Conservation (phyloP, 2,329 filamentous ascomycete species). For the Coleophoma eucalyptorum region DNA sequence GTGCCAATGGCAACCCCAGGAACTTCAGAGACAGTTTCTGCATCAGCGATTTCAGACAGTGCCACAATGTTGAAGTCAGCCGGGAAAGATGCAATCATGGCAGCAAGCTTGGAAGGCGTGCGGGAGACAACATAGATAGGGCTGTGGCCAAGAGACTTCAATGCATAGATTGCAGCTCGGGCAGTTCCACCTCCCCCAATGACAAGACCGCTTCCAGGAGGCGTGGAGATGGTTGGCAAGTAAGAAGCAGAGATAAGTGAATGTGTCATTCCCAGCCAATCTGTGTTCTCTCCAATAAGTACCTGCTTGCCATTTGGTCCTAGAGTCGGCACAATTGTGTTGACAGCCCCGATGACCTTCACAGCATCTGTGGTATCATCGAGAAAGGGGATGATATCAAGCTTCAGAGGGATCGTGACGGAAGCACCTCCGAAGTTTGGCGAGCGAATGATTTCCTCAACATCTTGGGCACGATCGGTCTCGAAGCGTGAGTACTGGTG, state of each 20-base stretch:
- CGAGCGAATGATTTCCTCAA: slow-evolving; percentile 62
- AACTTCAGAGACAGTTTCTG: slow-evolving; percentile 43
- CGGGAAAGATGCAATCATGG: slow-evolving; percentile 71
- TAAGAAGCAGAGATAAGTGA: slow-evolving; percentile 47
- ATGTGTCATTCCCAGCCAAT: slow-evolving; percentile 89
- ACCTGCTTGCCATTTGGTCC: slow-evolving; percentile 33
- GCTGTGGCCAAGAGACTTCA: slow-evolving; percentile 77
- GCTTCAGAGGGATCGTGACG: slow-evolving; percentile 92
- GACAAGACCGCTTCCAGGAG: slow-evolving; percentile 63
- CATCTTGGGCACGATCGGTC: slow-evolving; percentile 59
- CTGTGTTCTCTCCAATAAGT: slow-evolving; percentile 87
- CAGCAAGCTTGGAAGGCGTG: slow-evolving; percentile 62
- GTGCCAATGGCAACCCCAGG: slow-evolving; percentile 80
- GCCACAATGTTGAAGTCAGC: slow-evolving; percentile 64
- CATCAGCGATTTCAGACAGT: slow-evolving; percentile 50
- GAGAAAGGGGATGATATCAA: slow-evolving; percentile 77
- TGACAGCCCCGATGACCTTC: slow-evolving; percentile 83
- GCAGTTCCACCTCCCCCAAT: slow-evolving; percentile 91
- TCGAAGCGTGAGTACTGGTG: slow-evolving; percentile 77
- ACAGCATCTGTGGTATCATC: slow-evolving; percentile 80
- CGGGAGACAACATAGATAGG: slow-evolving; percentile 88
- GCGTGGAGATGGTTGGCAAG: slow-evolving; percentile 20
- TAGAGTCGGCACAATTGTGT: slow-evolving; percentile 73
- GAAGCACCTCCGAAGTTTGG: slow-evolving; percentile 87
- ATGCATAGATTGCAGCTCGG: slow-evolving; percentile 83